phyloP scores from a whole-genome alignment of 2,329 filamentous ascomycete species.

The Dactylonectria macrodidyma region DNA sequence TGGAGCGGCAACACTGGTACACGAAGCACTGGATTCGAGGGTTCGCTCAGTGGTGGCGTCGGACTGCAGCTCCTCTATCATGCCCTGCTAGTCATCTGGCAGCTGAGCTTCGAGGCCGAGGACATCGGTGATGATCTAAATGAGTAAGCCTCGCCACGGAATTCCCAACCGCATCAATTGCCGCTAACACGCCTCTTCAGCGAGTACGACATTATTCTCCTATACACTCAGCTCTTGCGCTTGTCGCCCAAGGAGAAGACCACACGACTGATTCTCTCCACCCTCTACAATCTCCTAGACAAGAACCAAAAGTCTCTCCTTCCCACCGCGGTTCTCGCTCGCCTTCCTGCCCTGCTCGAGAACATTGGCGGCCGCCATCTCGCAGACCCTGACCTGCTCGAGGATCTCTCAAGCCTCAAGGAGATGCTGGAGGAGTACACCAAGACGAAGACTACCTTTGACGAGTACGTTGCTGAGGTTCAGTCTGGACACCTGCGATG shows the following conservation, averaged over 20 bases:
- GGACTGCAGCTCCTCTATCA: slow-evolving; percentile 95
- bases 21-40: slow-evolving; percentile 75
- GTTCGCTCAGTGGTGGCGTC: slow-evolving; percentile 82
- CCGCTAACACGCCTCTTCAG: slow-evolving; percentile 61
- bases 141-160: slow-evolving; percentile 72
- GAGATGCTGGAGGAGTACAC: slow-evolving; percentile 77
- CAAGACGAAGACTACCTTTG: slow-evolving; percentile 82
- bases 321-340: slow-evolving; percentile 87
- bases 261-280: slow-evolving; percentile 90
- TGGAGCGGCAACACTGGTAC: slow-evolving; percentile 70
- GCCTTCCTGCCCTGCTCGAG: slow-evolving; percentile 78
- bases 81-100: slow-evolving; percentile 94
- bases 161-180: background rate
- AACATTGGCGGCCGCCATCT: slow-evolving; percentile 75
- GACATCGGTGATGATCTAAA: slow-evolving; percentile 82
- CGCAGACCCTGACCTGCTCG: slow-evolving; percentile 74
- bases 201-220: slow-evolving; percentile 91
- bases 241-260: slow-evolving; percentile 98
- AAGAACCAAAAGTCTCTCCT: slow-evolving; percentile 81
- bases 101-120: slow-evolving; percentile 94
- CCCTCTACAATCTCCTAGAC: slow-evolving; percentile 86
- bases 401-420: slow-evolving; percentile 73
- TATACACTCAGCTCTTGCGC: slow-evolving; percentile 93
- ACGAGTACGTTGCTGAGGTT: slow-evolving; percentile 91
- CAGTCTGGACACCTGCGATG: slow-evolving; percentile 90